Base-by-base conservation (phyloP, 345 rosid genomes). In the Gossypium mustelinum region DNA sequence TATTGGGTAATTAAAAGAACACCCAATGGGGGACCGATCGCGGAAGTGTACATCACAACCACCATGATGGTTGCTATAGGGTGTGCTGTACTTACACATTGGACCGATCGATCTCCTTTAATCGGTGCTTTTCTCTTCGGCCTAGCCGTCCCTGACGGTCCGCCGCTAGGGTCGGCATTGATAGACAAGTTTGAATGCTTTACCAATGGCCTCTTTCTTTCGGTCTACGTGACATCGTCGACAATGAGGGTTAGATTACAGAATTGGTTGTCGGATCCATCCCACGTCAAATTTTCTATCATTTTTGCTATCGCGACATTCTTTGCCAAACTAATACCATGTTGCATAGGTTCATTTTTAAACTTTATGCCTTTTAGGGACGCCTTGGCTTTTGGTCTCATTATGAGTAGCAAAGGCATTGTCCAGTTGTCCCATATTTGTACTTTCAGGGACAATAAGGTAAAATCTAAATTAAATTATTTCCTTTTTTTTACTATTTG, bases 141-240 rank as follows among this genome's bases (percentile, higher is more conserved):
- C 17, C 59, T 84, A 0, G 83, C 79, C 2, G 85, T 87, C 13
- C 90, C 90, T 0, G 83, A 82, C 16, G 90, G 90, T 1, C 90
- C 90, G 0, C 90, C 90, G 0, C 22, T 87, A 48, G 88, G 90
- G n/a, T 78, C 88, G 0, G 87, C 84, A 0, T 51, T 87, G 48
- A 3, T 74, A 48, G 56, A 85, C 54, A 87, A 81, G 81, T 77
- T 85, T 11, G 88, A 87, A 75, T 60, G 80, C n/a, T 77, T 81
- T 39, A 70, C 77, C 70, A 68, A 78, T 7, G 81, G 82, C 0
- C 62, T 75, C 22, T 65, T 84, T 61, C 29, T 87, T 11, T 74
- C 85, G 0, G 75, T 81, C 62, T 71, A 82, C 14, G 73, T 73
- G 11, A 75, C 79, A 50, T 51, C 83, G 1, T 68, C 80, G 51